Conservation (phyloP, 441 rosid species). For the Erodium trifolium region DNA sequence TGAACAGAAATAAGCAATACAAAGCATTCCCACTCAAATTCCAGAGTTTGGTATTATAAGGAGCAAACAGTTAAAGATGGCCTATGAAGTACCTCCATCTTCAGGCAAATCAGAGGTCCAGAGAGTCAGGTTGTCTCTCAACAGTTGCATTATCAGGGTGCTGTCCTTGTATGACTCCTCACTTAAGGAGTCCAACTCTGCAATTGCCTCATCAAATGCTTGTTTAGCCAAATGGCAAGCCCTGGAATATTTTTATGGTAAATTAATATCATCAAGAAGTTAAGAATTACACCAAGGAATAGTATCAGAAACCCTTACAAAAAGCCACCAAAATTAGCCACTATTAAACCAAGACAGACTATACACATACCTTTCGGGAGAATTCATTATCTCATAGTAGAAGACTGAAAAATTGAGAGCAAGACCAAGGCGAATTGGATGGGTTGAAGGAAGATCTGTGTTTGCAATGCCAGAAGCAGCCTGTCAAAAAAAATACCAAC, state of each 20-base stretch:
- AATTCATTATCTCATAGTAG: conserved; percentile 96
- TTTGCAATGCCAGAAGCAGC: conserved; percentile 85
- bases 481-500: conserved; percentile 25
- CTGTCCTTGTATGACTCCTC: conserved; percentile 99
- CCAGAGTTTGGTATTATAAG: neutral
- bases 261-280: neutral
- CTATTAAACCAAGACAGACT: too few species aligned
- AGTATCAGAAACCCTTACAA: too few species aligned
- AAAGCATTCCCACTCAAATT: neutral
- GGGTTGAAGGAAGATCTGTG: conserved; percentile 91
- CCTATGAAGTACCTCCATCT: conserved; percentile 61
- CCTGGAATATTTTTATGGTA: conserved; percentile 33
- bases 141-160: conserved; percentile 92
- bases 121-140: conserved; percentile 96
- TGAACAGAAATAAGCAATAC: too few species aligned
- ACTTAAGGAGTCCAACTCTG: conserved; percentile 88
- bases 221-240: conserved; percentile 59
- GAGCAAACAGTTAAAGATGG: neutral
- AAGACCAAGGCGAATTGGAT: conserved; percentile 97
- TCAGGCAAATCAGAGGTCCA: conserved; percentile 99
- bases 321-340: too few species aligned
- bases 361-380: conserved; percentile 68
- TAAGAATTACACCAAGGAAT: neutral
- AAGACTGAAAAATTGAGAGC: conserved; percentile 98
- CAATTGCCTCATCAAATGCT: conserved; percentile 90